Percentiles rank a stretch among this genome's conserved stretches.
Conservation (phyloP, 163 green algal genomes). For the Scenedesmus sp. region DNA sequence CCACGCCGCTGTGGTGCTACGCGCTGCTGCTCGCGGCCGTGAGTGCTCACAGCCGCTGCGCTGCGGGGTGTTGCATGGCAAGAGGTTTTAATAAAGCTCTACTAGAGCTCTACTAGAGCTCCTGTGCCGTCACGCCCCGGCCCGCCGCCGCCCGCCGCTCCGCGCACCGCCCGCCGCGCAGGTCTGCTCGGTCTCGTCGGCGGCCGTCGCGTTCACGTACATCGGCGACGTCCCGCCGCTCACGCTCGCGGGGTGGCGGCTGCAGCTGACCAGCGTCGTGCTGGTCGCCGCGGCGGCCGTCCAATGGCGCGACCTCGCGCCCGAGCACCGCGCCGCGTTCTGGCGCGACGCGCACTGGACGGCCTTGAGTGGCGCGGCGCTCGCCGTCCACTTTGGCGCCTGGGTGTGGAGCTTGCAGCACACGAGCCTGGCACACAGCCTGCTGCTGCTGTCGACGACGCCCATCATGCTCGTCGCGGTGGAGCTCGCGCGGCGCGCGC, state of each 20-base stretch:
- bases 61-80: too few relatives aligned
- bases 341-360: neutral
- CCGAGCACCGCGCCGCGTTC: neutral
- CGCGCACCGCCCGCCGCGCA: slow-evolving; percentile 50
- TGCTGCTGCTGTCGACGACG: slow-evolving; percentile 74
- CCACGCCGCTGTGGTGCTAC: slow-evolving; percentile 8
- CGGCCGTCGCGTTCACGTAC: slow-evolving; percentile 68
- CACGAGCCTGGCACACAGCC: slow-evolving; percentile 78
- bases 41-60: neutral
- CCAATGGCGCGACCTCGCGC: slow-evolving; percentile 52
- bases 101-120: too few relatives aligned
- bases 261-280: slow-evolving; percentile 71
- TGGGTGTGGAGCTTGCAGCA: slow-evolving; percentile 75
- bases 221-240: slow-evolving; percentile 76
- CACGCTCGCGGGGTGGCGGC: slow-evolving; percentile 76
- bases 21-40: slow-evolving; percentile 22
- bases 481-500: slow-evolving; percentile 54
- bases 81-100: too few relatives aligned
- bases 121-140: too few relatives aligned
- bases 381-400: slow-evolving; percentile 76
- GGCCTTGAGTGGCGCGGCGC: slow-evolving; percentile 58
- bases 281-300: slow-evolving; percentile 52
- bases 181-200: slow-evolving; percentile 72
- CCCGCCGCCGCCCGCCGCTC: neutral
- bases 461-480: slow-evolving; percentile 74